A percentile compares a stretch with the other conserved stretches of the same genome.
Evolutionary conservation across 2,329 filamentous ascomycete species (phyloP).

Genomic region (Bisporella sp.): DNA sequence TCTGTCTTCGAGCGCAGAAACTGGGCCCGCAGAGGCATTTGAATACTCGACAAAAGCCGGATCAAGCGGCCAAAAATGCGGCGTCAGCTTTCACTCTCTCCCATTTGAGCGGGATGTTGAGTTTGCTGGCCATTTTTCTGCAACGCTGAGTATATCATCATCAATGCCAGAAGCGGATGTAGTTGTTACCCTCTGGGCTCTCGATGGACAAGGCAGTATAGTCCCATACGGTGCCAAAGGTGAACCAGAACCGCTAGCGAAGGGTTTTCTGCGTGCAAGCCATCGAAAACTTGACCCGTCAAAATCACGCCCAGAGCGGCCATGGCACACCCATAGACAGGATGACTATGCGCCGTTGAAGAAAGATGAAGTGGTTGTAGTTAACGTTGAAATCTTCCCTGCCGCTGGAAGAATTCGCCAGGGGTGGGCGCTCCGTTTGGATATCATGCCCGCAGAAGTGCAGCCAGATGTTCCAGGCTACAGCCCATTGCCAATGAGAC

Average conservation of each 20-base stretch:
- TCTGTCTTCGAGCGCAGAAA: not conserved
- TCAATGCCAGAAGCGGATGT: conserved; percentile 5
- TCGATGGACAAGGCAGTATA: not conserved
- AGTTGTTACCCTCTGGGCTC: conserved; percentile 3
- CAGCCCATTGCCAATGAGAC: not conserved
- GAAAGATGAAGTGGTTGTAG: not conserved
- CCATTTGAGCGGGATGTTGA: conserved; percentile 4
- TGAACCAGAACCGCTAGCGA: conserved; percentile 4
- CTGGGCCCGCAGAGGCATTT: not conserved
- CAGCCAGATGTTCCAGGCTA: conserved; percentile 1
- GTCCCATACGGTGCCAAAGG: conserved; percentile 3
- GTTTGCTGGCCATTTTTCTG: conserved; percentile 7
- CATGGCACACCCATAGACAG: conserved; percentile 9
- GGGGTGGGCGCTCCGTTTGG: conserved; percentile 1
- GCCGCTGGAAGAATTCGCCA: conserved; percentile 2
- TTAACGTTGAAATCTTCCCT: conserved; percentile 1
- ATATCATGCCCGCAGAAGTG: not conserved
- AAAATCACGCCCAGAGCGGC: conserved; percentile 6
- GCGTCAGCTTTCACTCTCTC: conserved; percentile 2
- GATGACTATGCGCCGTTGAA: conserved; percentile 5
- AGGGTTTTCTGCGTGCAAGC: conserved; percentile 5
- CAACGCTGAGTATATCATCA: conserved; percentile 4
- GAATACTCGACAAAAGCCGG: not conserved
- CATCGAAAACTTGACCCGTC: conserved; percentile 5
- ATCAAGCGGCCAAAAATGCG: not conserved